Percentiles rank a stretch among this genome's conserved stretches.
These are phyloP conservation scores for Omphalotus guepiniiformis DNA, from an alignment of 768 basidiomycete species.

Conservation along the genomic window DNA sequence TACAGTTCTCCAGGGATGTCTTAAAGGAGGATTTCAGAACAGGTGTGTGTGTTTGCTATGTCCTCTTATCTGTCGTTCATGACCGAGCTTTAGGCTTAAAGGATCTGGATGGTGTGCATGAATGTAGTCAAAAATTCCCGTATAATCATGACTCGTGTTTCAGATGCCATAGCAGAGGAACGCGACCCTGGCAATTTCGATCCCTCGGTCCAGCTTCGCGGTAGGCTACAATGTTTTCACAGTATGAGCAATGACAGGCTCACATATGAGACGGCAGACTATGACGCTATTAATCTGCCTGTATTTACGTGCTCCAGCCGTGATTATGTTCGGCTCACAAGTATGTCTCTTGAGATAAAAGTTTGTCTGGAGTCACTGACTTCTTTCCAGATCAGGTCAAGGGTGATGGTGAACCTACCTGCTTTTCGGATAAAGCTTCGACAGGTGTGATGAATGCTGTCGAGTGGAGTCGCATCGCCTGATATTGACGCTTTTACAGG, in stretches of 20 bases:
- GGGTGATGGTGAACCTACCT: slow-evolving; percentile 55
- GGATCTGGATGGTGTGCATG: slow-evolving; percentile 51
- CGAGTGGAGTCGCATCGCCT: background rate
- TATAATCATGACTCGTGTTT: background rate
- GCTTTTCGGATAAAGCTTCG: slow-evolving; percentile 17
- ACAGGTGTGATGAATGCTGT: background rate
- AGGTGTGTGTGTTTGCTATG: slow-evolving; percentile 15
- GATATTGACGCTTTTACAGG: slow-evolving; percentile 50
- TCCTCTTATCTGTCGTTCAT: background rate
- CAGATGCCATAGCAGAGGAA: slow-evolving; percentile 54
- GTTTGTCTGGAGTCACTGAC: background rate
- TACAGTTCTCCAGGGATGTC: slow-evolving; percentile 49
- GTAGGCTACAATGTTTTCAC: slow-evolving; percentile 24
- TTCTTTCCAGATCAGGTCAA: slow-evolving; percentile 44
- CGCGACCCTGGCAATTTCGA: slow-evolving; percentile 55
- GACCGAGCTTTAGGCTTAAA: slow-evolving; percentile 34
- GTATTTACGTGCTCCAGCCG: slow-evolving; percentile 60
- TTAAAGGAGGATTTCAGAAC: slow-evolving; percentile 57
- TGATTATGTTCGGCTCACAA: slow-evolving; percentile 56
- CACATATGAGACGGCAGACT: slow-evolving; percentile 41
- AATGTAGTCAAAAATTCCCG: background rate
- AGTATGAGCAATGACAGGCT: no score
- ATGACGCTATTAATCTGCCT: slow-evolving; percentile 55
- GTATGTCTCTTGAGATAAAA: slow-evolving; percentile 19
- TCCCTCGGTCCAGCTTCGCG: slow-evolving; percentile 43